Base-by-base conservation (phyloP, 2,329 filamentous ascomycete genomes). In the Periconia sp. region DNA sequence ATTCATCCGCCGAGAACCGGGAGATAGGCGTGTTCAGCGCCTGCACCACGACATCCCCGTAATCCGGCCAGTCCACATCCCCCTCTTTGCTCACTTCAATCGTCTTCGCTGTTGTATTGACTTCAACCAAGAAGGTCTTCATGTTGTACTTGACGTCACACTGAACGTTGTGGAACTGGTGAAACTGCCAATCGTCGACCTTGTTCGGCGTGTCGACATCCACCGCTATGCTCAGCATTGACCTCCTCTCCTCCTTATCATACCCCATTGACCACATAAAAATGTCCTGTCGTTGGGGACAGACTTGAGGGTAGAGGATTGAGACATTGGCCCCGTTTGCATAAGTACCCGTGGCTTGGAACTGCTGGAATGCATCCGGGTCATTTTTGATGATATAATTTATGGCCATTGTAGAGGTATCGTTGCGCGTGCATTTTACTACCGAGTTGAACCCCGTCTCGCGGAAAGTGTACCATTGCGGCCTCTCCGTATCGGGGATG, bases 281-380 rank as follows among this genome's bases (percentile, higher is more conserved):
- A 26, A 42, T 36, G 19, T 42, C 39, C 6, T 42, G 39, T 30
- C 39, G 15, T 24, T 42, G 31, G 8, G 39, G 32, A n/a, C 32
- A n/a, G 4, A 30, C 12, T 23, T 36, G 25, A 3, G 31, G 31
- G 11, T 36, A 42, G 7, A 16, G 24, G 10, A 2, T 4, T 8
- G n/a, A 13, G 5, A 41, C 23, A 1, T 9, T 2, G 4, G 21
- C 24, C 10, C 38, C 38, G 16, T 35, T 41, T 7, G 38, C 29
- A 28, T 34, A 30, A 12, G 38, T 34, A 8, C 38, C 38, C 22
- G 26, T 41, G 9, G 30, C 30, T 21, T 22, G 21, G 21, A 41
- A 41, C 24, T 30, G 15, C 5, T 28, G 38, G 21, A 18, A 28
- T 17, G 18, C 24, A 19, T 29, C 12, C 2, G 19, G 10, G 15